Percentiles rank a stretch among this genome's conserved stretches.
phyloP scores from a whole-genome alignment of 345 rosid genomes.

The Linum lewisii region DNA sequence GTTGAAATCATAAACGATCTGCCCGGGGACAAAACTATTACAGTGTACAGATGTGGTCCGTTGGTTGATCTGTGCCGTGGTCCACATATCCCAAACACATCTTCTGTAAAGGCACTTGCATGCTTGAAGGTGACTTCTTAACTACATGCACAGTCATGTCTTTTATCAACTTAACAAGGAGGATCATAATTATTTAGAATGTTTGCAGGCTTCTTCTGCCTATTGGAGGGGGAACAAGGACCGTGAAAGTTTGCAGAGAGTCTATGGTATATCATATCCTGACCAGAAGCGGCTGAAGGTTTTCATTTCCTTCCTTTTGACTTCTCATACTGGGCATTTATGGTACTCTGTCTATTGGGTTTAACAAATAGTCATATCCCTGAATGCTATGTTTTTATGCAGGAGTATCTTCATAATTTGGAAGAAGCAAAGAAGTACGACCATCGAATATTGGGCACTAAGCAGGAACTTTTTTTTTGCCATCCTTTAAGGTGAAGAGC shows the following conservation, averaged over 20 bases:
- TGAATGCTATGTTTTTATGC: conserved; percentile 10
- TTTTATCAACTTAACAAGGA: conserved; percentile 10
- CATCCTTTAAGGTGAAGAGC: conserved; percentile 59
- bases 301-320: conserved; percentile 6
- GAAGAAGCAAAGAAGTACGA: conserved; percentile 96
- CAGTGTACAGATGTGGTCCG: conserved; percentile 96
- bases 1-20: conserved; percentile 82
- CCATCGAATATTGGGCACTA: conserved; percentile 75
- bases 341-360: too few species aligned
- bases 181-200: conserved; percentile 14
- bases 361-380: too few species aligned
- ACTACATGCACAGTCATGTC: background rate
- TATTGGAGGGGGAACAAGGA: conserved; percentile 91
- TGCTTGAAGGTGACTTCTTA: conserved; percentile 62
- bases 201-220: conserved; percentile 83
- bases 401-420: conserved; percentile 62
- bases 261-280: conserved; percentile 95
- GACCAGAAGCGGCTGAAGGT: conserved; percentile 86
- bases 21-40: conserved; percentile 83
- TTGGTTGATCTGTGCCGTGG: conserved; percentile 97
- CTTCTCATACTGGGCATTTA: background rate
- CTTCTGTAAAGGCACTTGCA: conserved; percentile 87
- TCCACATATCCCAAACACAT: conserved; percentile 97
- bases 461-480: conserved; percentile 91
- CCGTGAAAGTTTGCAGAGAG: conserved; percentile 95